Base-by-base conservation (phyloP, 2,329 filamentous ascomycete genomes). In the Ophiostoma piceae region DNA sequence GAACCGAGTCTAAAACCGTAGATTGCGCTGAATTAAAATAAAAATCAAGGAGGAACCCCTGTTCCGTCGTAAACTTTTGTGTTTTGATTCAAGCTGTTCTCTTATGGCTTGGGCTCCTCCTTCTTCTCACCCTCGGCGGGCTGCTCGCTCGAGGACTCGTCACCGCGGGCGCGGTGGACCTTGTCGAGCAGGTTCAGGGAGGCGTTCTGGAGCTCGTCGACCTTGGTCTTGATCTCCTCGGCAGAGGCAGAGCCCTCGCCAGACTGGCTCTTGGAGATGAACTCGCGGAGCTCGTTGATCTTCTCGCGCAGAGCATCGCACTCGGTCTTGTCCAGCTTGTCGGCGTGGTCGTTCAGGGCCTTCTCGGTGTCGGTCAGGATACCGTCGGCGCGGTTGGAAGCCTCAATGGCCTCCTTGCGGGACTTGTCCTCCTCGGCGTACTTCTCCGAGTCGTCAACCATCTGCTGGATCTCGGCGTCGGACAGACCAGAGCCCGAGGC, bases 311-410 rank as follows among this genome's bases (percentile, higher is more conserved):
- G 96, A 78, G 88, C 85, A 74, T 97, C 92, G 72, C 90, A 92
- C 88, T 99, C 95, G 69, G 91, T 83, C 91, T 98, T 97, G 88
- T 98, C 94, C 69, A 99, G 90, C 82, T 90, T 94, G 81, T 97
- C 94, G 79, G 95, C 89, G 76, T 93, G 95, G 84, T 98, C 95
- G 86, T 94, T 97, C 74, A 99, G 88, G 43, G 94, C 94, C 87
- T 97, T 96, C 87, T 98, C 94, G 70, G 95, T 98, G 79, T 98
- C 95, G 85, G 96, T 97, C 77, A 97, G 83, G 73, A 97, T 93
- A 79, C 90, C 93, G 85, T 99, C 95, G 74, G 95, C 94, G 76
- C 92, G 92, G 90, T 99, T 99, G 86, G 94, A 93, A 77, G 93
- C 87, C 86, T 99, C 95, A 74, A 98, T 99, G 75, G 93, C 87